Evolutionary conservation across 164 flowering plant genomes (phyloP), one percentile per base, ranked within the genome.

Genomic region (Liquidambar formosana): DNA sequence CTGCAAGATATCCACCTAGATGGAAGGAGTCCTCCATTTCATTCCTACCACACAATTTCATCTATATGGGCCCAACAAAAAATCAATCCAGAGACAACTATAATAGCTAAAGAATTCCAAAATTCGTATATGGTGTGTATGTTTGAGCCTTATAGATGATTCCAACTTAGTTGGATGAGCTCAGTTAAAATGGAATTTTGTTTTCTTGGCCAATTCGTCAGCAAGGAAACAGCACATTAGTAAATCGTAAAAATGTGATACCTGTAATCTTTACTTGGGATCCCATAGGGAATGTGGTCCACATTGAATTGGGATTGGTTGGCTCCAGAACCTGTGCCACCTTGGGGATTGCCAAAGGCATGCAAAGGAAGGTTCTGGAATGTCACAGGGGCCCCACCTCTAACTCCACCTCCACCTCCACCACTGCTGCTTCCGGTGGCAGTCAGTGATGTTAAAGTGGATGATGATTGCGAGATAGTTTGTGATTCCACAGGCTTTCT

Each of bases 401-500:
- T 78, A 65, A 69, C 53, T 22, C 48, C 27, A 18, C 45, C 16
- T 23, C 68, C 74, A 46, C 72, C 45, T 19, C 67, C 76, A 51
- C 71, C 43, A 27, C 53, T 11, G 18, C 71, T 57, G 47, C 78
- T 67, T 54, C 77, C 62, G 11, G 81, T 27, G 23, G 71, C 77
- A 28, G 86, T 71, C 48, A 82, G 73, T 15, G 90, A 80, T 73
- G 89, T 79, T 73, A 79, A 65, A 62, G 83, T 69, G 26, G 97
- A 85, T 1, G 87, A 74, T 4, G 93, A 86, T 82, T 84, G 94
- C 54, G 90, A 78, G 57, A 76, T 74, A 47, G 89, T 77, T 83
- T 86, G 92, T 64, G 97, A 83, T 92, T 92, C 97, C 95, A 92
- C 96, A 89, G 85, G 97, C 96, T 93, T 93, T 90, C 95, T 91